Base-by-base conservation (phyloP, 495 filamentous ascomycete genomes). In the Chaetomium cochliodes region DNA sequence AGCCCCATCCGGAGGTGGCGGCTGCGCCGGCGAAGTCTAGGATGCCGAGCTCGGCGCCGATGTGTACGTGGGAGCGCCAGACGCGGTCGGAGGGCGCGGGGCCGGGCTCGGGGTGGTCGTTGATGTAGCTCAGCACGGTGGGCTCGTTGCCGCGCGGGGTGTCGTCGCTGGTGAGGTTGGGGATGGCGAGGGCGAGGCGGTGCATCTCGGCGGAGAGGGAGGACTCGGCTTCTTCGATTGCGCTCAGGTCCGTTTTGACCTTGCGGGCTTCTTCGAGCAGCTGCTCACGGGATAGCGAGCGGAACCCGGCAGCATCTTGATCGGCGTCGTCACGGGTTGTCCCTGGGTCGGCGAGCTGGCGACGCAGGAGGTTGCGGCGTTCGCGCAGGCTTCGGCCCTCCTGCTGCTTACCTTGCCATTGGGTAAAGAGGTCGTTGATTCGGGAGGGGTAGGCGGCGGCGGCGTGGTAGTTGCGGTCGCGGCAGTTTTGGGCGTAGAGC, bases 1-100 rank as follows among this genome's bases (percentile, higher is more conserved):
- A 98, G 0, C 94, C 94, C 93, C 93, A 98, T 18, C 94, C 94
- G 41, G 87, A 90, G 22, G 90, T 87, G 11, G 84, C 87, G 22
- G 86, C 87, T 3, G 92, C 91, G 58, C 81, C 85, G 13, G 87
- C 80, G 70, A 98, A 97, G 77, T 98, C 96, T 54, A 98, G 78
- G 2, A 98, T 79, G 23, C 86, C 83, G 0, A 98, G 84, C 66
- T 90, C 84, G 2, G 84, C 80, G 26, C 96, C 96, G 66, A 98
- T 90, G 65, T 93, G 83, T 8, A 92, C 88, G 74, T 98, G 94
- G 0, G 89, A 91, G 25, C 80, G 79, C 81, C 76, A 83, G 56
- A 81, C 70, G 50, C 77, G 76, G 66, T 84, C 79, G 12, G 83
- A 84, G 62, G 81, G 75, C 0, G 77, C 70, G 0, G 82, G 73